Percentiles rank a stretch among this genome's conserved stretches.
Evolutionary conservation across 176 grass and related monocot genomes (phyloP).

Genomic region (Aegilops umbellulata): DNA sequence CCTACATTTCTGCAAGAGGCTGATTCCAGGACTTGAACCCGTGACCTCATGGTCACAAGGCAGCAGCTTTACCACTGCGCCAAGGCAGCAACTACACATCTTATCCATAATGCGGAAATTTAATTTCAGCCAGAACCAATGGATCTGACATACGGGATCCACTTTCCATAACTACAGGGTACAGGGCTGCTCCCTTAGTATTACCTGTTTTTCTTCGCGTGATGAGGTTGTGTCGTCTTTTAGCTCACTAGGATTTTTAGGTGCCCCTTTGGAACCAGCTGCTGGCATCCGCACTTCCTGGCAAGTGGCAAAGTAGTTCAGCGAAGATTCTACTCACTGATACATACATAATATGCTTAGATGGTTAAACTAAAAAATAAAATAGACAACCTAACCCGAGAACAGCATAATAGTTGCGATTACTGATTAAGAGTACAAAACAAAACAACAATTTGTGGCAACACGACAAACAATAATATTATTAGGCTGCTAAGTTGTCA

Average conservation of each 20-base stretch:
- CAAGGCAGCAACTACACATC: neutral
- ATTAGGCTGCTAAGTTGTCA: neutral
- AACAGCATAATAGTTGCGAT: constrained; percentile 4
- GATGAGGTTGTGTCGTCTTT: constrained; percentile 90
- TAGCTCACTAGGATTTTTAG: constrained; percentile 78
- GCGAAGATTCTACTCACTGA: constrained; percentile 5
- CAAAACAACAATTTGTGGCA: neutral
- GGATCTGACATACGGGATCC: neutral
- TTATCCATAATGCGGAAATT: neutral
- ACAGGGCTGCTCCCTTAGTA: neutral
- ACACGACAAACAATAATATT: neutral
- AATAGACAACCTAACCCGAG: neutral
- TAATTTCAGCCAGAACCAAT: constrained; percentile 3
- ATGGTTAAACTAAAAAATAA: constrained; percentile 4
- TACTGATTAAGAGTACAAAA: neutral
- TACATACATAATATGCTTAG: neutral
- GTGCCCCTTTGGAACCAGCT: constrained; percentile 77
- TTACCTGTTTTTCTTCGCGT: constrained; percentile 87
- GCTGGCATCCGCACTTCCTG: constrained; percentile 96
- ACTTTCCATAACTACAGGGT: neutral
- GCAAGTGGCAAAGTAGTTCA: constrained; percentile 44
- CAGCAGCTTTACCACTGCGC: no score
- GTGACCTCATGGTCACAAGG: no score
- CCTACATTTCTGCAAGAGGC: no score
- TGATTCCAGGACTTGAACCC: no score